Base-by-base conservation (phyloP, 2,329 filamentous ascomycete species). In the Exophiala viscosa region DNA sequence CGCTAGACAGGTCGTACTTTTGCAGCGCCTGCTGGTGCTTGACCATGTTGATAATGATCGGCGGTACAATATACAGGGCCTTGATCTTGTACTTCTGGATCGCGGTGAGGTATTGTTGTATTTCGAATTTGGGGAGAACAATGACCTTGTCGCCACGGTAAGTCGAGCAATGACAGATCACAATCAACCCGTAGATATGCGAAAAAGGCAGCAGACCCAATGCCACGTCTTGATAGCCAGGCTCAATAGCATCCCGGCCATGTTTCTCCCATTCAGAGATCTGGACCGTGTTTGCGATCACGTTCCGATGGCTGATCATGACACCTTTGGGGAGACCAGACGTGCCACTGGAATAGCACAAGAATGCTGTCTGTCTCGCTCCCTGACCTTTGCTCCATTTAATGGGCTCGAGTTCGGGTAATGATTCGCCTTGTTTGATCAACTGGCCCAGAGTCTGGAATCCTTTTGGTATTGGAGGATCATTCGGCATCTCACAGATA, bases 241-340 rank as follows among this genome's bases (percentile, higher is more conserved):
- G 67, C 36, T 74, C 70, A 18, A 65, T 69, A 44, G 71, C 0
- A 69, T 74, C 64, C 59, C 80, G 58, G 54, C 62, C 61, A 0
- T 66, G 62, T 23, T 69, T 66, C 40, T 85, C 81, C 55, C 70
- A 82, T 0, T 76, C 65, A 6, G 63, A 65, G 45, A 84, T 75
- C 33, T 60, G 55, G 18, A 60, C 40, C 7, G 36, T 45, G 32
- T 92, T 92, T 55, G 87, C 78, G 39, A 90, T 80, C 62, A 89
- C 87, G 60, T 88, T 86, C 54, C 76, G 73, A 69, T 95, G 89
- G 14, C 83, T 82, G 57, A 93, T 86, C 70, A 87, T 83, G 11
- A 93, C 89, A 9, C 89, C 89, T 67, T 95, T 95, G n/a, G 88
- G 87, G 32, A 90, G 71, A 2, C 88, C 88, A 10, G 87, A 90